These are phyloP conservation scores for Schizonepeta tenuifolia DNA, from an alignment of 257 asterid species.

Conservation along the genomic window DNA sequence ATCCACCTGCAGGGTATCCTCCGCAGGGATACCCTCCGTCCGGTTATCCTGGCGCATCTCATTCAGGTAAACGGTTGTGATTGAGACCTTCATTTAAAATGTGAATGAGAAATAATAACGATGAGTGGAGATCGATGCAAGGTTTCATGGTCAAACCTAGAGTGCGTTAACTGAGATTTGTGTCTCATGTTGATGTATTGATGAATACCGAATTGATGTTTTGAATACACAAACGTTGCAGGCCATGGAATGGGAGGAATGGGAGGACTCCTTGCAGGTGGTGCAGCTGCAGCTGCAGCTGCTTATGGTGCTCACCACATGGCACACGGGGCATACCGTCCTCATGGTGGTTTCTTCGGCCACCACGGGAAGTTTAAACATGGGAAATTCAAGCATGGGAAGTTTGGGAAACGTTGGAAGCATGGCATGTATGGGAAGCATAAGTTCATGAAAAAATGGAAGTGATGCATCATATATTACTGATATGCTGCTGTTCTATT, in stretches of 20 bases:
- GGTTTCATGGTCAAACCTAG: neutral
- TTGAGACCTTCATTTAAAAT: neutral
- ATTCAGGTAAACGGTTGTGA: slow-evolving; percentile 50
- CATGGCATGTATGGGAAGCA: slow-evolving; percentile 71
- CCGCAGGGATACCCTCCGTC: slow-evolving; percentile 49
- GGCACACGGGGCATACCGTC: slow-evolving; percentile 58
- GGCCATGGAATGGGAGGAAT: neutral
- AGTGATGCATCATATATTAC: slow-evolving; percentile 34
- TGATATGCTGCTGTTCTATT: neutral
- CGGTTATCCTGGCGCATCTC: slow-evolving; percentile 60
- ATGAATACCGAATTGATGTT: too few species aligned
- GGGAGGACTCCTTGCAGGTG: slow-evolving; percentile 79
- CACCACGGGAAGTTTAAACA: slow-evolving; percentile 76
- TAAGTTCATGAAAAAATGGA: slow-evolving; percentile 63
- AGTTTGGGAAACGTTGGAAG: slow-evolving; percentile 59
- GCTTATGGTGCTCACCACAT: slow-evolving; percentile 87
- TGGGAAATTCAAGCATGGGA: slow-evolving; percentile 82
- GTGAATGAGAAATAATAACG: neutral
- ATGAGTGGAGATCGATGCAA: slow-evolving; percentile 3
- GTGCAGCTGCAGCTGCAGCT: slow-evolving; percentile 88
- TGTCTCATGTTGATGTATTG: neutral
- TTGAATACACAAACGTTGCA: neutral
- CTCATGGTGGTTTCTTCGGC: slow-evolving; percentile 62
- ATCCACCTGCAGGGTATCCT: slow-evolving; percentile 57
- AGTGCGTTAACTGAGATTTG: neutral